Conservation (phyloP, 768 basidiomycete genomes). For the Hygrocybe punicea region DNA sequence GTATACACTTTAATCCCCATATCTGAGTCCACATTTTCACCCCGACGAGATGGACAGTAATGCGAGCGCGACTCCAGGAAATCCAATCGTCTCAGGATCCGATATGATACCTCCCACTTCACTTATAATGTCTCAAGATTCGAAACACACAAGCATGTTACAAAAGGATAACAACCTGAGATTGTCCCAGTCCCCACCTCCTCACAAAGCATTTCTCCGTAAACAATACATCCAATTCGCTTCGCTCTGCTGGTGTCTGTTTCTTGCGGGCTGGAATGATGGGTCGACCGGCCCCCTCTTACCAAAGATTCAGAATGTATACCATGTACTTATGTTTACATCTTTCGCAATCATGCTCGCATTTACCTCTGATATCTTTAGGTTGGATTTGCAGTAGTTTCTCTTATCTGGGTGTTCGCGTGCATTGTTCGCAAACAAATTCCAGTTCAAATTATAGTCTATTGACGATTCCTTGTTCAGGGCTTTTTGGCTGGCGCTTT, state of each 20-base stretch:
- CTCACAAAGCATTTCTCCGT: no score
- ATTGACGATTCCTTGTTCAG: conserved; percentile 15
- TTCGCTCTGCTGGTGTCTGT: conserved; percentile 35
- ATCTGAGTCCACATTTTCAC: no score
- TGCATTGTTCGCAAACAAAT: conserved; percentile 24
- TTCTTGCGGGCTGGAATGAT: conserved; percentile 40
- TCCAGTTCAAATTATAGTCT: not conserved
- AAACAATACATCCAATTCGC: conserved; percentile 27
- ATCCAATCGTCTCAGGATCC: no score
- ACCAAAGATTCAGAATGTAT: conserved; percentile 37
- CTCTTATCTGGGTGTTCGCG: conserved; percentile 43
- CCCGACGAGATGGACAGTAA: no score
- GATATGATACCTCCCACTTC: no score
- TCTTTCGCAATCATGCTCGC: no score
- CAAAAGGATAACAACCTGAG: not conserved
- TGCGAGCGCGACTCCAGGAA: no score
- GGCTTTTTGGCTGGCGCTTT: conserved; percentile 32
- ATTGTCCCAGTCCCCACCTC: no score
- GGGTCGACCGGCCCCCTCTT: conserved; percentile 38
- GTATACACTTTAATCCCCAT: no score
- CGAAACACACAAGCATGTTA: no score
- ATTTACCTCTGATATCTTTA: conserved; percentile 7
- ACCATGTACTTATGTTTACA: conserved; percentile 24
- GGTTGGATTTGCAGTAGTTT: conserved; percentile 41
- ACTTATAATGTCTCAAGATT: no score